These are phyloP conservation scores for Triticum turgidum DNA, from an alignment of 176 grass and related monocot genomes.

Conservation along the genomic window DNA sequence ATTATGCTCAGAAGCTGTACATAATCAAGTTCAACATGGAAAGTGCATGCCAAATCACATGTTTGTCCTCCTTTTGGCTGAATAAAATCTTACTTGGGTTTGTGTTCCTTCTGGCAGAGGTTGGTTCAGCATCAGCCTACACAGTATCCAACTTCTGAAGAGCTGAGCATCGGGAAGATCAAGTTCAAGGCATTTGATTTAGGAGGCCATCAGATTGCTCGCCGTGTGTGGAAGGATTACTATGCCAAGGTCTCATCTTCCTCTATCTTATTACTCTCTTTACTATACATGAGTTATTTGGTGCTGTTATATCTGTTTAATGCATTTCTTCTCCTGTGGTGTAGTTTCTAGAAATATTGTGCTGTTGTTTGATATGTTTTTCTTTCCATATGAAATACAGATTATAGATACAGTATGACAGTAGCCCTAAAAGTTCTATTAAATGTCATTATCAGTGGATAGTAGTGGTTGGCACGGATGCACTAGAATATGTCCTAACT, in stretches of 20 bases:
- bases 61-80: slow-evolving; percentile 3
- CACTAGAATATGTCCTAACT: slow-evolving; percentile 25
- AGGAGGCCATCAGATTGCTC: slow-evolving; percentile 91
- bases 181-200: slow-evolving; percentile 96
- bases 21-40: not conserved
- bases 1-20: slow-evolving; percentile 7
- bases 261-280: not conserved
- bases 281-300: not conserved
- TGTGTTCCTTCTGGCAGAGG: slow-evolving; percentile 55
- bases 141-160: slow-evolving; percentile 84
- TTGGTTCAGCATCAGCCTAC: slow-evolving; percentile 93
- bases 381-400: not conserved
- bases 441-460: slow-evolving; percentile 27
- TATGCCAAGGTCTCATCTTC: slow-evolving; percentile 72
- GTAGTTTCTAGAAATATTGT: not conserved
- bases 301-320: not conserved
- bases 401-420: not conserved
- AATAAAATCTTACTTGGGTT: slow-evolving; percentile 13
- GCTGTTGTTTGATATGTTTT: not conserved
- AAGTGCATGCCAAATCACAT: not conserved
- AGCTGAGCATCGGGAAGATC: slow-evolving; percentile 79
- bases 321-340: not conserved
- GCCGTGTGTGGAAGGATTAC: slow-evolving; percentile 96
- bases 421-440: not conserved
- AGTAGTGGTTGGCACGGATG: slow-evolving; percentile 4